These are phyloP conservation scores for Nannochloropsis granulata DNA, from an alignment of 108 stramenopile genomes.

Conservation along the genomic window DNA sequence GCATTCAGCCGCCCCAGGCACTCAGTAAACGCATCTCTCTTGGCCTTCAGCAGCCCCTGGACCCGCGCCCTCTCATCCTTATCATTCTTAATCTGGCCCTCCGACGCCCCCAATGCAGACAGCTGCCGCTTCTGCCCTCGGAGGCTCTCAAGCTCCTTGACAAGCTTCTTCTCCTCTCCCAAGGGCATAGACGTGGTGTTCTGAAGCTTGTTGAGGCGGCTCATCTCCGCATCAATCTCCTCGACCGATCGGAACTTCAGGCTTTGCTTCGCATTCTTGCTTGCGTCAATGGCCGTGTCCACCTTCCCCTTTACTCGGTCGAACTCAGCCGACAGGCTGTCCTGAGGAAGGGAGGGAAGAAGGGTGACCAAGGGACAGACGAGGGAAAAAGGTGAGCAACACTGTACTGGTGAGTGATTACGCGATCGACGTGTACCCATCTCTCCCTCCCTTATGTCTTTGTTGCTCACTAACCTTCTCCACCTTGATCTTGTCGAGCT, in stretches of 20 bases:
- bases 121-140: not conserved
- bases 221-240: slow-evolving; percentile 73
- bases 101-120: not conserved
- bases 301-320: not conserved
- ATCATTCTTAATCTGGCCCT: not conserved
- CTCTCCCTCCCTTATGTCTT: no score
- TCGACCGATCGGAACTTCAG: slow-evolving; percentile 58
- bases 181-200: slow-evolving; percentile 84
- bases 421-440: not conserved
- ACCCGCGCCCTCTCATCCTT: not conserved
- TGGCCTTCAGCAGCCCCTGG: not conserved
- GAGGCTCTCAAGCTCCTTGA: slow-evolving; percentile 70
- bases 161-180: slow-evolving; percentile 78
- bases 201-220: slow-evolving; percentile 55
- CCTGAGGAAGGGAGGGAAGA: not conserved
- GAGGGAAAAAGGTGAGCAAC: not conserved
- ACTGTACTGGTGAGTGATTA: no score
- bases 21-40: not conserved
- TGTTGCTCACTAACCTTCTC: not conserved
- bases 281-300: not conserved
- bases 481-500: not conserved
- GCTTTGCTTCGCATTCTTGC: slow-evolving; percentile 7
- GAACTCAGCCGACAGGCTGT: not conserved
- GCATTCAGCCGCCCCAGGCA: slow-evolving; percentile 48
- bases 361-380: not conserved